Evolutionary conservation across 2,329 filamentous ascomycete genomes (phyloP).

Genomic region (Epichloe bromicola): DNA sequence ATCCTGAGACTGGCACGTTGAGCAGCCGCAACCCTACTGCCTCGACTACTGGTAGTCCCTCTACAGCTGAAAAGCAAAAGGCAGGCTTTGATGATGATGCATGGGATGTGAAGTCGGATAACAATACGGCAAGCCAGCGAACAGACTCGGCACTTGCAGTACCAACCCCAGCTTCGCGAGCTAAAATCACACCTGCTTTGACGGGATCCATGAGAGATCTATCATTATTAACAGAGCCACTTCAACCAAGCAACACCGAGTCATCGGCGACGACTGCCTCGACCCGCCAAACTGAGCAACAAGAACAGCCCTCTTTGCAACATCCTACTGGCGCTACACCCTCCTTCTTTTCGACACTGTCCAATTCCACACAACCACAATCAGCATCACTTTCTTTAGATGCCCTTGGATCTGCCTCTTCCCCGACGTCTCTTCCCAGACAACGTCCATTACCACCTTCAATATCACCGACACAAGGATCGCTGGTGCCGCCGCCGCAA

Average conservation of each 20-base stretch:
- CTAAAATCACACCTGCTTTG: constrained; percentile 9
- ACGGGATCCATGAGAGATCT: constrained; percentile 50
- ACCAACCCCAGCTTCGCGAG: constrained; percentile 7
- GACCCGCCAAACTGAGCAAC: constrained; percentile 10
- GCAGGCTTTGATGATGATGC: constrained; percentile 89
- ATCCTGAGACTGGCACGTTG: constrained; percentile 27
- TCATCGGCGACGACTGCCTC: constrained; percentile 14
- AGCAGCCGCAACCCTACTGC: constrained; percentile 12
- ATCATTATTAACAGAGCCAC: constrained; percentile 38
- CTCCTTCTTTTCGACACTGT: constrained; percentile 38
- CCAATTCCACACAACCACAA: constrained; percentile 29
- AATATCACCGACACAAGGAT: constrained; percentile 41
- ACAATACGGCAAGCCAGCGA: constrained; percentile 42
- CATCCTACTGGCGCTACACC: constrained; percentile 43
- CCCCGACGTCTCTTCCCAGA: constrained; percentile 27
- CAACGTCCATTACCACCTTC: constrained; percentile 63
- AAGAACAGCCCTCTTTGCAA: constrained; percentile 23
- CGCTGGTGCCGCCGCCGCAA: constrained; percentile 55
- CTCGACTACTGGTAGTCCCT: constrained; percentile 11
- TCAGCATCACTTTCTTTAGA: constrained; percentile 1
- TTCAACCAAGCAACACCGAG: constrained; percentile 35
- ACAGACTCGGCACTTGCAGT: constrained; percentile 13
- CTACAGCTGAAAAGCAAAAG: constrained; percentile 13
- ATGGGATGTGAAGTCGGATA: constrained; percentile 71
- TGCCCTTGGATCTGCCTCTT: constrained; percentile 4